phyloP scores from a whole-genome alignment of 345 rosid genomes.

The Bruguiera sexangula region DNA sequence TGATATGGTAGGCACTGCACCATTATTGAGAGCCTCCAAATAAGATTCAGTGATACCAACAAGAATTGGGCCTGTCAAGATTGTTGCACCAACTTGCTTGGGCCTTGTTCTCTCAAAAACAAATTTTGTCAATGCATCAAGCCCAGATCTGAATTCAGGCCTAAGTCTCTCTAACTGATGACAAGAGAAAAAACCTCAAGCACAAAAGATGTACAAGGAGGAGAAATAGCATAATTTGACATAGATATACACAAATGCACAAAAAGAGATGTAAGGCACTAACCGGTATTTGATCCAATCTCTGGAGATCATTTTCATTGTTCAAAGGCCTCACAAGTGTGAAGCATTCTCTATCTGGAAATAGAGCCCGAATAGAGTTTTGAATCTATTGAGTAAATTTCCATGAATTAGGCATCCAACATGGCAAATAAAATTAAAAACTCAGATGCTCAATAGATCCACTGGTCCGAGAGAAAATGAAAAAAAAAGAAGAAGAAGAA shows the following conservation, averaged over 20 bases:
- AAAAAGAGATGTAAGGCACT: slow-evolving; percentile 29
- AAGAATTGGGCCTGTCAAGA: slow-evolving; percentile 93
- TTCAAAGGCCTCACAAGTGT: slow-evolving; percentile 89
- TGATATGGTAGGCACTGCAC: slow-evolving; percentile 95
- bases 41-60: slow-evolving; percentile 87
- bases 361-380: slow-evolving; percentile 85
- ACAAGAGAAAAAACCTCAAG: slow-evolving; percentile 3
- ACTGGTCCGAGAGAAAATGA: background rate
- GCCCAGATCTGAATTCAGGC: slow-evolving; percentile 80
- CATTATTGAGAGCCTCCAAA: slow-evolving; percentile 89
- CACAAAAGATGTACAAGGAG: background rate
- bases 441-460: background rate
- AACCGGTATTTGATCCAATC: slow-evolving; percentile 80
- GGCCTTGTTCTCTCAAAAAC: slow-evolving; percentile 98
- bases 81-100: slow-evolving; percentile 86
- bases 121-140: slow-evolving; percentile 89
- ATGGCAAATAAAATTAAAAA: background rate
- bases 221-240: background rate
- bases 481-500: background rate
- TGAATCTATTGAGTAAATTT: slow-evolving; percentile 53
- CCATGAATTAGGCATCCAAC: slow-evolving; percentile 19
- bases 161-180: slow-evolving; percentile 72
- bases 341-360: slow-evolving; percentile 95
- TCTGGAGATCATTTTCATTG: slow-evolving; percentile 82
- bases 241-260: background rate